Evolutionary conservation across 2,329 filamentous ascomycete genomes (phyloP).

Genomic region (Colletotrichum navitas): DNA sequence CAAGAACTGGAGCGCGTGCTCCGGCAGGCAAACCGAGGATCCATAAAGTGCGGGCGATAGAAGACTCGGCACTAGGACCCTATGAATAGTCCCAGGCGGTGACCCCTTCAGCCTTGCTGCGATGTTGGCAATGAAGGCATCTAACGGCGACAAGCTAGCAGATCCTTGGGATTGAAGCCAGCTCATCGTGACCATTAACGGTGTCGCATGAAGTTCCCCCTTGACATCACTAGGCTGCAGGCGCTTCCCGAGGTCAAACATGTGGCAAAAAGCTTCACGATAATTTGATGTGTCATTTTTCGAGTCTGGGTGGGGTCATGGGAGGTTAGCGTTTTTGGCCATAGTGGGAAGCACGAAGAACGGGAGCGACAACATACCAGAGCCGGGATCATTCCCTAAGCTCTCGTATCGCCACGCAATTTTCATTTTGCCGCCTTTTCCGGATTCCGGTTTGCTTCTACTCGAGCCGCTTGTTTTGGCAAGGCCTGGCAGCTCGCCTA

Average conservation of each 20-base stretch:
- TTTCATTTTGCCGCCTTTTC: slow-evolving; percentile 85
- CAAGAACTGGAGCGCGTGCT: slow-evolving; percentile 82
- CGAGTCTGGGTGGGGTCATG: slow-evolving; percentile 6
- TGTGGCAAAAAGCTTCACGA: slow-evolving; percentile 72
- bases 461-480: slow-evolving; percentile 58
- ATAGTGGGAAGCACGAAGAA: neutral
- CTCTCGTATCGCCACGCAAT: slow-evolving; percentile 98
- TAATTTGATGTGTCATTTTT: slow-evolving; percentile 40
- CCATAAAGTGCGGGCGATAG: slow-evolving; percentile 90
- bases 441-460: slow-evolving; percentile 53
- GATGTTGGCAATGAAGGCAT: slow-evolving; percentile 72
- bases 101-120: slow-evolving; percentile 68
- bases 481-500: slow-evolving; percentile 83
- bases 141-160: slow-evolving; percentile 66
- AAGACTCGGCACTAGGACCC: slow-evolving; percentile 85
- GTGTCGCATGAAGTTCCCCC: slow-evolving; percentile 64
- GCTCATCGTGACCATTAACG: slow-evolving; percentile 48
- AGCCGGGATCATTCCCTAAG: slow-evolving; percentile 58
- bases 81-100: slow-evolving; percentile 75
- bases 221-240: slow-evolving; percentile 64
- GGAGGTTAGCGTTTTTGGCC: neutral
- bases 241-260: slow-evolving; percentile 78
- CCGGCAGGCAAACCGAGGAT: slow-evolving; percentile 75
- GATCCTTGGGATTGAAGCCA: slow-evolving; percentile 38
- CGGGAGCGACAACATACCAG: slow-evolving; percentile 38